Conservation (phyloP, 768 basidiomycete genomes). For the Mycena maculata region DNA sequence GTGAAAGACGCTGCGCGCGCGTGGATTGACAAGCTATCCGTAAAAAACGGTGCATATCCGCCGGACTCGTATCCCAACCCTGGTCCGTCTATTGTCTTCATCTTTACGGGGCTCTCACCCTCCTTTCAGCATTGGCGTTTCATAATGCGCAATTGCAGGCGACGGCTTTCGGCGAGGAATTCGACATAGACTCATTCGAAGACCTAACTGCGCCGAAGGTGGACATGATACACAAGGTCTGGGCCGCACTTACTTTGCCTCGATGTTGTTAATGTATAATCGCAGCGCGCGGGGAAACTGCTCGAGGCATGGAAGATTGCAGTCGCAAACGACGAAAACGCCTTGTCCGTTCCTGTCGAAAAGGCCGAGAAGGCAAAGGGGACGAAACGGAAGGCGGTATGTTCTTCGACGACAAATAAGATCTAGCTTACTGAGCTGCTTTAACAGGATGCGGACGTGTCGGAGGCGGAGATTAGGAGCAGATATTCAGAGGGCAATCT, state of each 20-base stretch:
- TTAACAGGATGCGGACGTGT: slow-evolving; percentile 69
- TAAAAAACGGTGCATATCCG: slow-evolving; percentile 85
- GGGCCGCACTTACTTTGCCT: not conserved
- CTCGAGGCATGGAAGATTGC: slow-evolving; percentile 79
- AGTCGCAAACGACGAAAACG: slow-evolving; percentile 68
- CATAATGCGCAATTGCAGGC: slow-evolving; percentile 94
- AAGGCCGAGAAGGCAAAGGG: slow-evolving; percentile 43
- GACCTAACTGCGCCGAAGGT: slow-evolving; percentile 86
- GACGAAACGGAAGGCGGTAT: slow-evolving; percentile 79
- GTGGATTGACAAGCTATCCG: slow-evolving; percentile 82
- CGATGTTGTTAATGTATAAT: slow-evolving; percentile 23
- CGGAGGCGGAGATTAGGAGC: slow-evolving; percentile 80
- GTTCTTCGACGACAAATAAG: slow-evolving; percentile 38
- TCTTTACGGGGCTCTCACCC: slow-evolving; percentile 3
- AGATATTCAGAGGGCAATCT: slow-evolving; percentile 70
- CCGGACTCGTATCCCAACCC: slow-evolving; percentile 94
- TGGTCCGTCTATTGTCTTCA: slow-evolving; percentile 58
- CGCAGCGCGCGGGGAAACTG: slow-evolving; percentile 73
- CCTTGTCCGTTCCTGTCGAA: slow-evolving; percentile 53
- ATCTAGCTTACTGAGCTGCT: not conserved
- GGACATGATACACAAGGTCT: slow-evolving; percentile 83
- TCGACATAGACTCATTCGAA: slow-evolving; percentile 79
- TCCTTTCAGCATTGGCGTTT: slow-evolving; percentile 71
- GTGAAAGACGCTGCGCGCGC: slow-evolving; percentile 73
- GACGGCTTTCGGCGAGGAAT: slow-evolving; percentile 92